phyloP scores from a whole-genome alignment of 805 yeast genomes.

The Isabelozyma gotoi region DNA sequence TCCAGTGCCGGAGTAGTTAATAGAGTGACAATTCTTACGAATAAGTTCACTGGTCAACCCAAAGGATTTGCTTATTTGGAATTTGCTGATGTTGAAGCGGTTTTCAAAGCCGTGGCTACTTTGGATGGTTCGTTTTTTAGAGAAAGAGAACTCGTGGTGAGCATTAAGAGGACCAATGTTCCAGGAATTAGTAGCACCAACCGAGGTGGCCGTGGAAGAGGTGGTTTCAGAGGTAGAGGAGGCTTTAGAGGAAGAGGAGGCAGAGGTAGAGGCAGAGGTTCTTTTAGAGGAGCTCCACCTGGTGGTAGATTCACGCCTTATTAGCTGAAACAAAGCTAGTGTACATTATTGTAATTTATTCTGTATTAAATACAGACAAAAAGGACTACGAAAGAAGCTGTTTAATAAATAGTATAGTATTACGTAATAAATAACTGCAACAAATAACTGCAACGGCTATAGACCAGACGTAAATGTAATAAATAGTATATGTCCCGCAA shows the following conservation, averaged over 20 bases:
- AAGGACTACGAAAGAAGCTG: not conserved
- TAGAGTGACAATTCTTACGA: conserved; percentile 74
- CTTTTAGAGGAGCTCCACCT: not conserved
- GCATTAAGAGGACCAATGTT: conserved; percentile 75
- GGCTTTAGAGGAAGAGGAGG: not conserved
- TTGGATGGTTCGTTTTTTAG: conserved; percentile 65
- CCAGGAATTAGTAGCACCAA: conserved; percentile 56
- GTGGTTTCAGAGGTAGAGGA: conserved; percentile 18
- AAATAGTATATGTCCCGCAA: too few relatives aligned
- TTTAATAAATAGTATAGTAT: not conserved
- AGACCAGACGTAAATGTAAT: not conserved
- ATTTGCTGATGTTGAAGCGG: conserved; percentile 66
- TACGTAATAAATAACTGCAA: not conserved
- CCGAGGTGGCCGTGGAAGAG: conserved; percentile 17
- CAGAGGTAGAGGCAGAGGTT: conserved; percentile 5
- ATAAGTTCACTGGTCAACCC: conserved; percentile 76
- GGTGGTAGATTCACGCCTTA: not conserved
- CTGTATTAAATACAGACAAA: not conserved
- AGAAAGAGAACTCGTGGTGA: conserved; percentile 71
- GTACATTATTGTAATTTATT: not conserved
- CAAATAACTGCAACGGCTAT: too few relatives aligned
- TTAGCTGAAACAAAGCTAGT: not conserved
- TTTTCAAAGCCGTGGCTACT: conserved; percentile 58
- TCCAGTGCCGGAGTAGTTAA: conserved; percentile 69
- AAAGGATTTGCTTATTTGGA: conserved; percentile 88